Conservation (phyloP, 2,329 filamentous ascomycete genomes). For the Zymoseptoria tritici region DNA sequence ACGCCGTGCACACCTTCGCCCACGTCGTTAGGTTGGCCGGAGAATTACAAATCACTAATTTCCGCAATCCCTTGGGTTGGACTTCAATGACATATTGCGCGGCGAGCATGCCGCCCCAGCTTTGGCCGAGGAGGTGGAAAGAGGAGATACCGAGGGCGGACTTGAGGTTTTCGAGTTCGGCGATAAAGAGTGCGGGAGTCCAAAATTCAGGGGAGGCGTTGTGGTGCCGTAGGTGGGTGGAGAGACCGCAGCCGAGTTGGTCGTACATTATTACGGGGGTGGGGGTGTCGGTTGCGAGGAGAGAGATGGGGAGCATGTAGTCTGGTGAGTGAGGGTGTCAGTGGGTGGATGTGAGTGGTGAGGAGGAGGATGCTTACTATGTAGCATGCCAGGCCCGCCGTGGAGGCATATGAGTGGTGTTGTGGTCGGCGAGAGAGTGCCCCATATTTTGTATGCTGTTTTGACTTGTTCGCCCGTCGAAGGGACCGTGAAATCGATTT, state of each 20-base stretch:
- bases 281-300: conserved; percentile 27
- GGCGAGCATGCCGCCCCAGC: conserved; percentile 48
- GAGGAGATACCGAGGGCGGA: conserved; percentile 32
- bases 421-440: conserved; percentile 22
- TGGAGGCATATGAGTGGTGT: conserved; percentile 33
- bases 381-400: conserved; percentile 38
- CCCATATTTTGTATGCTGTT: conserved; percentile 35
- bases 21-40: conserved; percentile 23
- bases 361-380: too few relatives aligned
- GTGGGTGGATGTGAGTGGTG: too few relatives aligned
- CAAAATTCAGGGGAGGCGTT: conserved; percentile 40
- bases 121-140: conserved; percentile 43
- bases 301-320: conserved; percentile 29
- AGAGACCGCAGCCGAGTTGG: conserved; percentile 43
- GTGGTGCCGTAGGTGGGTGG: conserved; percentile 42
- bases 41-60: conserved; percentile 29
- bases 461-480: conserved; percentile 25
- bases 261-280: conserved; percentile 47
- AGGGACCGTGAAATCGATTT: conserved; percentile 5
- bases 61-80: conserved; percentile 29
- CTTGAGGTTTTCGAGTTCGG: conserved; percentile 45
- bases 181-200: conserved; percentile 39
- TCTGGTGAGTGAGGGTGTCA: too few relatives aligned
- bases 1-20: conserved; percentile 19
- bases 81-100: conserved; percentile 33